Conservation (phyloP, 2,329 filamentous ascomycete genomes). For the Cercospora beticola region DNA sequence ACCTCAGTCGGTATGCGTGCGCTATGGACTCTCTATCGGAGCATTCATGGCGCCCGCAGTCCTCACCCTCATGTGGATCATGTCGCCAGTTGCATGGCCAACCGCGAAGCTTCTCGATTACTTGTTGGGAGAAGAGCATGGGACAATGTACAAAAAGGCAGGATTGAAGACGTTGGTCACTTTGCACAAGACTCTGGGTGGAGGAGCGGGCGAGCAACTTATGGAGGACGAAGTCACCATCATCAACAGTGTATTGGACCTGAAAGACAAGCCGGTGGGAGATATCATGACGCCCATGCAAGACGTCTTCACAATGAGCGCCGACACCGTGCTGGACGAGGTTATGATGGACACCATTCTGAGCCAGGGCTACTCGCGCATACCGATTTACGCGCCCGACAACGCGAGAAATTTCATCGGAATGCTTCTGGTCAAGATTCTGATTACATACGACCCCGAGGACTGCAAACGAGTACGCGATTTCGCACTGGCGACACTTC, state of each 20-base stretch:
- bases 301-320: constrained; percentile 95
- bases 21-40: constrained; percentile 91
- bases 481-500: constrained; percentile 88
- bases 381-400: constrained; percentile 86
- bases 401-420: constrained; percentile 88
- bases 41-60: constrained; percentile 91
- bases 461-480: constrained; percentile 83
- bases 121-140: constrained; percentile 90
- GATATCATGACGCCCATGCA: constrained; percentile 99
- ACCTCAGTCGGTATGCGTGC: constrained; percentile 93
- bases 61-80: constrained; percentile 83
- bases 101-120: constrained; percentile 93
- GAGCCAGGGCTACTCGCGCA: constrained; percentile 90
- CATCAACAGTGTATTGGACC: constrained; percentile 91
- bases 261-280: constrained; percentile 93
- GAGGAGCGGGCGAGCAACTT: constrained; percentile 76
- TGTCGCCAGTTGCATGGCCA: constrained; percentile 87
- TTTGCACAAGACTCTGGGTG: constrained; percentile 85
- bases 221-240: constrained; percentile 99
- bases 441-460: constrained; percentile 98
- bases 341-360: constrained; percentile 91
- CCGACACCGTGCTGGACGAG: constrained; percentile 89
- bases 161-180: constrained; percentile 95
- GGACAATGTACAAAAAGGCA: constrained; percentile 96
- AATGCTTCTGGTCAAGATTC: constrained; percentile 97